Evolutionary conservation across 2,329 filamentous ascomycete genomes (phyloP), one percentile per base, ranked within the genome.

Genomic region (Byssochlamys sp.): DNA sequence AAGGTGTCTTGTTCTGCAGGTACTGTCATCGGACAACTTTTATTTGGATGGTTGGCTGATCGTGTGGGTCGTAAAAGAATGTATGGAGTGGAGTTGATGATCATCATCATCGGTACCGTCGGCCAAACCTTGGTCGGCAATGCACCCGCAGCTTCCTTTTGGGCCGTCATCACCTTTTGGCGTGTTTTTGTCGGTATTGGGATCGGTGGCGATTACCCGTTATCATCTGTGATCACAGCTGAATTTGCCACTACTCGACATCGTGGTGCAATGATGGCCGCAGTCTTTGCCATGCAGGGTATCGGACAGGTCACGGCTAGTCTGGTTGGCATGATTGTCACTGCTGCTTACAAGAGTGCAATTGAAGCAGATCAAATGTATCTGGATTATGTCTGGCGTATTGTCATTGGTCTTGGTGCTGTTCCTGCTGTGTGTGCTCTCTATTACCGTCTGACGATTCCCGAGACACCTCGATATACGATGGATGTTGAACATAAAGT

Each of bases 351-450:
- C 79, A 87, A 84, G 72, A 75, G 80, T 14, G 82, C 84, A 4
- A 80, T 90, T 0, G 65, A 78, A 54, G 73, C 74, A 1, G 81
- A 83, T 12, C 81, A 82, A 57, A 68, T 82, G 0, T 88, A 89
- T 1, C 87, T 91, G 4, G 89, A 94, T 77, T 91, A 90, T 80
- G 91, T 91, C 87, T 94, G 89, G 89, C 83, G 89, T 63, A 80
- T 85, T 12, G 80, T 94, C 53, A 89, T 94, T 67, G 89, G 89
- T 11, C 88, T 91, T 66, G 89, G 89, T 63, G 88, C 87, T 51
- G 83, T 94, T 7, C 89, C 89, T 1, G 89, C 87, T 50, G 89
- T 85, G 69, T 84, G 91, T 61, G 89, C 90, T 24, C 82, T 95
- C 19, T 94, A 94, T 78, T 94, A 89, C 75, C 87, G 89, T 61